A percentile compares a stretch with the other conserved stretches of the same genome.
phyloP scores from a whole-genome alignment of 2,329 filamentous ascomycete species.

The Alternaria dauci region DNA sequence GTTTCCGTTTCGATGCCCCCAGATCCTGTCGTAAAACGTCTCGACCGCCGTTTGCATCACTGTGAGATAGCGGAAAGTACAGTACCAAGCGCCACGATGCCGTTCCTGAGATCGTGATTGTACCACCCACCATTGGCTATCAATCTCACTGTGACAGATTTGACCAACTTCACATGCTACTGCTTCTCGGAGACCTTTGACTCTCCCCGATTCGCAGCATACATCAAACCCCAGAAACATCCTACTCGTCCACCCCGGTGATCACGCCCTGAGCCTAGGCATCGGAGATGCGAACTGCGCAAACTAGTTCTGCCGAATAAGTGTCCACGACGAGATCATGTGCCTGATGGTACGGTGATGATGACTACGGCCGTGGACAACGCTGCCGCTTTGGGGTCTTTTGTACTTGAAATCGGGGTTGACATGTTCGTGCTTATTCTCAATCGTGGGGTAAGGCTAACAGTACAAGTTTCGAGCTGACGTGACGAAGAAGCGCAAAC shows the following conservation, averaged over 20 bases:
- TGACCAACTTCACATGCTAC: neutral
- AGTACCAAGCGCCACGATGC: neutral
- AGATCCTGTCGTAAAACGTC: neutral
- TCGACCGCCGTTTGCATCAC: neutral
- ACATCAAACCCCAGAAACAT: too few relatives aligned
- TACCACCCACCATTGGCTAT: neutral
- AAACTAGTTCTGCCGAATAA: neutral
- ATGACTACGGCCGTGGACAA: conserved; percentile 29
- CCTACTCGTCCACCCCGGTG: neutral
- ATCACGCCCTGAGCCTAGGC: neutral
- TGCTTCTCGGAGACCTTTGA: neutral
- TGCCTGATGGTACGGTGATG: conserved; percentile 24
- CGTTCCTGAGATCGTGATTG: neutral
- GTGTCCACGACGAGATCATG: neutral
- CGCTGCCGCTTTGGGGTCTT: conserved; percentile 30
- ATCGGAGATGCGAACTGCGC: neutral
- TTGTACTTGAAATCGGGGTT: conserved; percentile 6
- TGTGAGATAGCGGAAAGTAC: neutral
- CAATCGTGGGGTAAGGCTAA: neutral
- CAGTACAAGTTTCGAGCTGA: neutral
- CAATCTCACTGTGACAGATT: neutral
- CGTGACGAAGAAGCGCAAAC: neutral
- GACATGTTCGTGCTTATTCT: conserved; percentile 11
- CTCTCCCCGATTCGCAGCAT: neutral
- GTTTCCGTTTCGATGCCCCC: neutral